A percentile compares a stretch with the other conserved stretches of the same genome.
phyloP scores from a whole-genome alignment of 2,329 filamentous ascomycete species.

The Colletotrichum acutatum region DNA sequence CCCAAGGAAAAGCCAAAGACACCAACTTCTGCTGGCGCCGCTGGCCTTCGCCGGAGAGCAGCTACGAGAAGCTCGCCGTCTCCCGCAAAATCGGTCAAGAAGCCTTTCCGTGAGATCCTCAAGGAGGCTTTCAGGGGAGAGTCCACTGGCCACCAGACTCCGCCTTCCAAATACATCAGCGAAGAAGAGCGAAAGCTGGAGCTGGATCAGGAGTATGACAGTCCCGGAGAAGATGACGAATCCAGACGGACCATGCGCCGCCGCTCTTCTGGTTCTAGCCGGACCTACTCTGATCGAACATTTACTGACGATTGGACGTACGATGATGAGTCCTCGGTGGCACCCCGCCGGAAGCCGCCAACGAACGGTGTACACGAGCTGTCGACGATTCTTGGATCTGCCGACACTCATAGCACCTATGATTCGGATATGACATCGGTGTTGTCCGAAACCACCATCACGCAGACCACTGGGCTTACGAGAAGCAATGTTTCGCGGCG shows the following conservation, averaged over 20 bases:
- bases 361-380: conserved; percentile 66
- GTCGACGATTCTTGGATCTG: conserved; percentile 66
- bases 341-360: conserved; percentile 55
- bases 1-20: conserved; percentile 42
- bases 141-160: conserved; percentile 59
- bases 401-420: conserved; percentile 56
- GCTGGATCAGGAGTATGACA: conserved; percentile 39
- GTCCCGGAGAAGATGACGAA: conserved; percentile 39
- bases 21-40: conserved; percentile 46
- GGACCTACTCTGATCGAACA: conserved; percentile 39
- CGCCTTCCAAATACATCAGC: conserved; percentile 60
- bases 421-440: conserved; percentile 63
- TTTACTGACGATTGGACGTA: conserved; percentile 28
- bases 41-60: conserved; percentile 63
- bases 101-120: conserved; percentile 67
- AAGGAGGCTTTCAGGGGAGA: conserved; percentile 73
- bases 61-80: conserved; percentile 64
- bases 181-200: conserved; percentile 51
- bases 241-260: conserved; percentile 37
- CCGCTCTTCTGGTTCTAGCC: conserved; percentile 46
- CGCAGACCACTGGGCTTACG: conserved; percentile 62
- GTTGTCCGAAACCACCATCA: conserved; percentile 62
- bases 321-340: conserved; percentile 40
- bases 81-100: conserved; percentile 60
- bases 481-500: conserved; percentile 57